phyloP scores from a whole-genome alignment of 2,329 filamentous ascomycete genomes.

The Cryoendolithus antarcticus region DNA sequence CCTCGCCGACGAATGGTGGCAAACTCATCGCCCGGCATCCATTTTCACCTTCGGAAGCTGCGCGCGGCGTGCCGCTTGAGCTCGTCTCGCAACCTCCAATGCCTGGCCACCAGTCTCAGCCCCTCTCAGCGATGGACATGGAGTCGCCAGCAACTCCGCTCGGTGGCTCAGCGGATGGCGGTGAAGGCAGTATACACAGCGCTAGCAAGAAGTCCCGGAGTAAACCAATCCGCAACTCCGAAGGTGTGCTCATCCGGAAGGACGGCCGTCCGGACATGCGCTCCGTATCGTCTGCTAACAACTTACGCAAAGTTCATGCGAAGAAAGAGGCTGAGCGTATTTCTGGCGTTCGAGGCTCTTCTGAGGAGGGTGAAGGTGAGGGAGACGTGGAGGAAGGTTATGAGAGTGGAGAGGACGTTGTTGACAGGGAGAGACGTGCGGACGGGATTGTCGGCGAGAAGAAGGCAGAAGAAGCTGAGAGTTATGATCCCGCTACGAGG shows the following conservation, averaged over 20 bases:
- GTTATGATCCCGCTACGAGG: not conserved
- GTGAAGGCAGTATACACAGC: slow-evolving; percentile 9
- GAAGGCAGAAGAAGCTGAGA: slow-evolving; percentile 2
- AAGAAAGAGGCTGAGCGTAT: slow-evolving; percentile 32
- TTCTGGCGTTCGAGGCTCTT: slow-evolving; percentile 15
- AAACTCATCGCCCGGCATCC: no score
- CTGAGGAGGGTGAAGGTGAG: slow-evolving; percentile 8
- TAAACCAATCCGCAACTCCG: slow-evolving; percentile 37
- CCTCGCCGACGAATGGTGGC: no score
- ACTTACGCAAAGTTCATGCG: slow-evolving; percentile 38
- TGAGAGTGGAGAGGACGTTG: not conserved
- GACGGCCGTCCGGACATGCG: slow-evolving; percentile 41
- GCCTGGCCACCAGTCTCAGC: no score
- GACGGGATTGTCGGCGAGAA: not conserved
- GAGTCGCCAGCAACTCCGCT: no score
- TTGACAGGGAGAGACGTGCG: not conserved
- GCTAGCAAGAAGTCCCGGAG: slow-evolving; percentile 35
- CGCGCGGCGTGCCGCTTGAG: no score
- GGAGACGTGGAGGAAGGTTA: slow-evolving; percentile 5
- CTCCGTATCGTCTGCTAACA: slow-evolving; percentile 39
- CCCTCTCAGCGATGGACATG: no score
- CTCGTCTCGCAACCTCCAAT: no score
- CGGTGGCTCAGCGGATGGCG: slow-evolving; percentile 8
- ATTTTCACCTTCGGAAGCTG: no score
- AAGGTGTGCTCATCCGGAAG: slow-evolving; percentile 39